phyloP scores from a whole-genome alignment of 1,284 basidiomycete genomes.

The Ceratobasidium sp. region DNA sequence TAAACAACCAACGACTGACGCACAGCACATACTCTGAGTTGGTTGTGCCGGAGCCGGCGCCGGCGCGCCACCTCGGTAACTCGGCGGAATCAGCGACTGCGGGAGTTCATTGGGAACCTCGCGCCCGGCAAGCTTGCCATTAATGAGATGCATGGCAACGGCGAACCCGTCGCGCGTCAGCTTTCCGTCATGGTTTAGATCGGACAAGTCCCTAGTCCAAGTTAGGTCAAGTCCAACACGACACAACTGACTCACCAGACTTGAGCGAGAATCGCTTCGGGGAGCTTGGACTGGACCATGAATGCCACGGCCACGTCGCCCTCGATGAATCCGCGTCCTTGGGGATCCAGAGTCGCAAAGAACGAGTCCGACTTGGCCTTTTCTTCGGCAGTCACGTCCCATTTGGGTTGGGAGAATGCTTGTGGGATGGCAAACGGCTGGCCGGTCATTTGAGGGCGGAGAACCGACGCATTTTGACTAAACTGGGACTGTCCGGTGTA shows the following conservation, averaged over 20 bases:
- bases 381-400: conserved; percentile 87
- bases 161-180: conserved; percentile 95
- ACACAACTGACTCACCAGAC: conserved; percentile 72
- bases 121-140: conserved; percentile 83
- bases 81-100: conserved; percentile 78
- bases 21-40: conserved; percentile 45
- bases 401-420: conserved; percentile 50
- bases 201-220: conserved; percentile 83
- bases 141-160: conserved; percentile 95
- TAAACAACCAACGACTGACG: conserved; percentile 4
- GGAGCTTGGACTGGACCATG: conserved; percentile 90
- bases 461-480: conserved; percentile 48
- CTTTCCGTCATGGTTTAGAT: conserved; percentile 87
- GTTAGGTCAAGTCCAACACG: conserved; percentile 38
- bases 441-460: conserved; percentile 45
- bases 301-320: conserved; percentile 96
- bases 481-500: conserved; percentile 40
- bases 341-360: conserved; percentile 83
- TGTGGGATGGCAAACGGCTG: conserved; percentile 47
- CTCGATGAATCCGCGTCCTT: conserved; percentile 82
- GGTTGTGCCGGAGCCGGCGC: conserved; percentile 19
- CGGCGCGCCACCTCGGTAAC: conserved; percentile 58
- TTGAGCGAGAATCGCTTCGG: conserved; percentile 83
- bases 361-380: conserved; percentile 82
- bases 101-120: conserved; percentile 80